Conservation (phyloP, 2,329 filamentous ascomycete genomes). For the Phyllosticta citribraziliensis region DNA sequence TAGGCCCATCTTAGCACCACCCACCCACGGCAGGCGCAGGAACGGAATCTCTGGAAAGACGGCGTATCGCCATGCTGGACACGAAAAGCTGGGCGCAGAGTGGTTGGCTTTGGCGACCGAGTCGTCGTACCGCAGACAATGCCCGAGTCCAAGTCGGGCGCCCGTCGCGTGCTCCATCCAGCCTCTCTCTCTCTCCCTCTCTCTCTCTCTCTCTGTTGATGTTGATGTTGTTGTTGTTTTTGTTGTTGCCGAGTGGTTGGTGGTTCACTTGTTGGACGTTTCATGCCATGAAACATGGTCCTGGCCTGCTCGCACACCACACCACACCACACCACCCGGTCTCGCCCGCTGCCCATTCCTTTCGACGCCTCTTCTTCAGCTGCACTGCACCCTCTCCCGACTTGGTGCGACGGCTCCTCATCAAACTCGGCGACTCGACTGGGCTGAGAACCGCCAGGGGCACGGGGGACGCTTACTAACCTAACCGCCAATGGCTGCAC, state of each 20-base stretch:
- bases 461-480: background rate
- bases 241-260: background rate
- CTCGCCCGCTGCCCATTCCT: background rate
- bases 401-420: background rate
- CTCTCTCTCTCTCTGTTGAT: background rate
- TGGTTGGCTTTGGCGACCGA: background rate
- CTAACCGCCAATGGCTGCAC: background rate
- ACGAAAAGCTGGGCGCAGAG: background rate
- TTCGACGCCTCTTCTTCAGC: background rate
- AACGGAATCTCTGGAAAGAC: background rate
- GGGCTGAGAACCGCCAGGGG: background rate
- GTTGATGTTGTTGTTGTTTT: background rate
- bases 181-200: too few relatives aligned
- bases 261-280: background rate
- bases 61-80: background rate
- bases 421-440: background rate
- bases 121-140: background rate
- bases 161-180: background rate
- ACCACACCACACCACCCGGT: too few relatives aligned
- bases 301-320: background rate
- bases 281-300: background rate
- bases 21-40: too few relatives aligned
- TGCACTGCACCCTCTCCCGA: background rate
- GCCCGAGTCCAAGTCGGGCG: background rate
- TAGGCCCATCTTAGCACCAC: constrained; percentile 1